Evolutionary conservation across 345 rosid genomes (phyloP).

Genomic region (Populus deltoides): DNA sequence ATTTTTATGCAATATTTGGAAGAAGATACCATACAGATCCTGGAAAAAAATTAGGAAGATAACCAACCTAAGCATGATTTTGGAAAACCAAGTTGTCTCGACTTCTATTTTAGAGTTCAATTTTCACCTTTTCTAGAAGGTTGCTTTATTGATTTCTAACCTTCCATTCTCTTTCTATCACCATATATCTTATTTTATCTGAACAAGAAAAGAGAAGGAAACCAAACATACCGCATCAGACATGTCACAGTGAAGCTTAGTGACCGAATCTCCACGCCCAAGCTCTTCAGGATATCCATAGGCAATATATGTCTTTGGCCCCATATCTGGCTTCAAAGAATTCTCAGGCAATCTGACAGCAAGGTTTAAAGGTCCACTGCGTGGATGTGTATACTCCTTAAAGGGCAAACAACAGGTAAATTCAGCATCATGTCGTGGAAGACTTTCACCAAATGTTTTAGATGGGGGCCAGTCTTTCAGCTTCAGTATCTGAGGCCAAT

Average conservation of each 20-base stretch:
- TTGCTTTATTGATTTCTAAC: too few species aligned
- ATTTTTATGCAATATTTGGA: too few species aligned
- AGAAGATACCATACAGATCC: too few species aligned
- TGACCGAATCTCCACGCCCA: constrained; percentile 73
- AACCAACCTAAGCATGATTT: too few species aligned
- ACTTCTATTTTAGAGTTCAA: too few species aligned
- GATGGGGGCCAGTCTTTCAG: neutral
- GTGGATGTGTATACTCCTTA: neutral
- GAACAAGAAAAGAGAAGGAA: neutral
- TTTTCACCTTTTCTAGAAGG: too few species aligned
- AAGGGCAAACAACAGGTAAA: neutral
- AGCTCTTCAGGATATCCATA: constrained; percentile 59
- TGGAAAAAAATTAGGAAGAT: too few species aligned
- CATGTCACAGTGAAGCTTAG: constrained; percentile 53
- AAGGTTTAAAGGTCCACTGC: neutral
- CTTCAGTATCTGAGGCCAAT: neutral
- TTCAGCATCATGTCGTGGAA: neutral
- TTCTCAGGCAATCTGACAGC: constrained; percentile 36
- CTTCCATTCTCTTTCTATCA: too few species aligned
- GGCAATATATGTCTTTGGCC: constrained; percentile 70
- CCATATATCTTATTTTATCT: too few species aligned
- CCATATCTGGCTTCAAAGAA: constrained; percentile 62
- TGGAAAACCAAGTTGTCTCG: too few species aligned
- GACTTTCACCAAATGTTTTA: neutral
- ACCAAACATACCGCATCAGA: constrained; percentile 5